These are phyloP conservation scores for Coelastrella sp. DNA, from an alignment of 139 green algal genomes.

Conservation along the genomic window DNA sequence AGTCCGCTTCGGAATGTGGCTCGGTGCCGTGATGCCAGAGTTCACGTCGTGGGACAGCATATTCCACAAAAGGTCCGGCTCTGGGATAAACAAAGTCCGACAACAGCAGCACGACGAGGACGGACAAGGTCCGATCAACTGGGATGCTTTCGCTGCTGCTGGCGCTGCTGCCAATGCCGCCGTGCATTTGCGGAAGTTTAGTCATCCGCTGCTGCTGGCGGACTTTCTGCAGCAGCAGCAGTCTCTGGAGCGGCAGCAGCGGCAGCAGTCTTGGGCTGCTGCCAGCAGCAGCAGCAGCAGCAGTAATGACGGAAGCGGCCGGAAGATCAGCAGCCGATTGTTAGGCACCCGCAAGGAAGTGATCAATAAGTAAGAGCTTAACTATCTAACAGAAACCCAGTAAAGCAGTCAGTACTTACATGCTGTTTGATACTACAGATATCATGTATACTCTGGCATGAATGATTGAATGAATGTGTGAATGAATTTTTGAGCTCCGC, in stretches of 20 bases:
- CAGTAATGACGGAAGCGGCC: constrained; percentile 10
- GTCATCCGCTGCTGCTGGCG: constrained; percentile 85
- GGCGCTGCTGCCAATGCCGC: constrained; percentile 40
- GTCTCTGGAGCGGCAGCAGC: constrained; percentile 47
- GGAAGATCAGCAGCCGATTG: not conserved
- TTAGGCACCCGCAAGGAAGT: constrained; percentile 11
- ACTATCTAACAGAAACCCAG: not conserved
- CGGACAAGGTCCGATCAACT: not conserved
- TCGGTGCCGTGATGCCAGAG: constrained; percentile 70
- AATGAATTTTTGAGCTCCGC: too few species aligned
- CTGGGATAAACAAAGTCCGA: not conserved
- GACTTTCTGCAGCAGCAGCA: constrained; percentile 66
- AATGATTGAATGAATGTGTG: too few species aligned
- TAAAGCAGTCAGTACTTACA: too few species aligned
- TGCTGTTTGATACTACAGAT: too few species aligned
- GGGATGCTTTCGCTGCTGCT: constrained; percentile 12
- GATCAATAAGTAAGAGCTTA: not conserved
- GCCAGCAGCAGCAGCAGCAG: constrained; percentile 29
- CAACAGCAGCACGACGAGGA: constrained; percentile 3
- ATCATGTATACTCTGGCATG: too few species aligned
- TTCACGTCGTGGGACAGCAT: constrained; percentile 67
- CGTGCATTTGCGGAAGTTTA: constrained; percentile 66
- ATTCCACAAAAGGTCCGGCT: constrained; percentile 49
- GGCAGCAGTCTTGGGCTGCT: constrained; percentile 7
- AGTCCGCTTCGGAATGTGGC: constrained; percentile 79